Evolutionary conservation across 208 protist genomes (phyloP).

Genomic region (Crithidia brevicula): DNA sequence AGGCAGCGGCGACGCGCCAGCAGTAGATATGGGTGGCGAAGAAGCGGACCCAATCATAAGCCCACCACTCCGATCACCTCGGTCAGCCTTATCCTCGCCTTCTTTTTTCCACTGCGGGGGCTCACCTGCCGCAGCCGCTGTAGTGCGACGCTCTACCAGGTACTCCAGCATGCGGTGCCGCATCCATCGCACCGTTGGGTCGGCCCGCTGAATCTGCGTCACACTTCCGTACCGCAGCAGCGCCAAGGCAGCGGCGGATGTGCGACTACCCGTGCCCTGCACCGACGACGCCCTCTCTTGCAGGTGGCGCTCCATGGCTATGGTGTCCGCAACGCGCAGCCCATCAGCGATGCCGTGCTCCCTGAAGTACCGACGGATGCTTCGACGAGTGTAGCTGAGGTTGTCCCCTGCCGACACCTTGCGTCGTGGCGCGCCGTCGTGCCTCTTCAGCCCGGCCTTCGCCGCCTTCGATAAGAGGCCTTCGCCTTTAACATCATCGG

Average conservation of each 20-base stretch:
- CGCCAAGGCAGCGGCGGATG: too few relatives aligned
- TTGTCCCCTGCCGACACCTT: constrained; percentile 36
- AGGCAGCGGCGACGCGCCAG: too few relatives aligned
- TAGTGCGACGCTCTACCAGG: constrained; percentile 18
- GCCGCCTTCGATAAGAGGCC: too few relatives aligned
- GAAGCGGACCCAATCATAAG: not conserved
- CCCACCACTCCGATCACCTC: not conserved
- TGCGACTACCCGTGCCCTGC: too few relatives aligned
- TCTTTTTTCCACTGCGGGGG: too few relatives aligned
- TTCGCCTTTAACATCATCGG: too few relatives aligned
- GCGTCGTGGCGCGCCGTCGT: not conserved
- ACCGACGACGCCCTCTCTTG: constrained; percentile 13
- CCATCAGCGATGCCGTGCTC: constrained; percentile 59
- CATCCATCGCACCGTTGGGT: constrained; percentile 48
- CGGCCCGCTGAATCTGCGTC: constrained; percentile 46
- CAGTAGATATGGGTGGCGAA: too few relatives aligned
- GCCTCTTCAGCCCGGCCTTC: too few relatives aligned
- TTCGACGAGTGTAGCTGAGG: constrained; percentile 50
- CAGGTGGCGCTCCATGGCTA: constrained; percentile 32
- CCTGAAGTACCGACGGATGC: constrained; percentile 59
- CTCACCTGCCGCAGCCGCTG: not conserved
- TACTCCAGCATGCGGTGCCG: constrained; percentile 39
- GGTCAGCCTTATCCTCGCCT: not conserved
- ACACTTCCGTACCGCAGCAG: constrained; percentile 45
- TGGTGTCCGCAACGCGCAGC: constrained; percentile 47